Conservation (phyloP, 345 rosid species). For the Camelina laxa region DNA sequence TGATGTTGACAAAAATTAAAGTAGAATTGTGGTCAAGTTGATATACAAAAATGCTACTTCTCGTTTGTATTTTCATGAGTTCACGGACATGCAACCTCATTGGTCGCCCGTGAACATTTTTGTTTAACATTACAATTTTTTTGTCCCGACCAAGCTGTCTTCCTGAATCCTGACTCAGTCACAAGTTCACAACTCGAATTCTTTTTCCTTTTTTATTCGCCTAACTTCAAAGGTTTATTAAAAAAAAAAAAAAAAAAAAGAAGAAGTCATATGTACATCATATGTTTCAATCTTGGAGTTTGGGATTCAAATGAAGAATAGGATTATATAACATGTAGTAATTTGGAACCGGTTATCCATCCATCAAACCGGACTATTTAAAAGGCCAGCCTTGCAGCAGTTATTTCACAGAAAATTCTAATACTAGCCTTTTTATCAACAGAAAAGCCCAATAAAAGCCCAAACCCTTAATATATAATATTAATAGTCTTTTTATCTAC, state of each 20-base stretch:
- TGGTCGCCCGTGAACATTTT: constrained; percentile 42
- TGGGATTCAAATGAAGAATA: not conserved
- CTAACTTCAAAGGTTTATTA: not conserved
- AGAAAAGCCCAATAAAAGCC: constrained; percentile 40
- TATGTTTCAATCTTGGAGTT: not conserved
- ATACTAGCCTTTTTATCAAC: no score
- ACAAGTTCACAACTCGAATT: not conserved
- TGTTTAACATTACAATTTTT: constrained; percentile 6
- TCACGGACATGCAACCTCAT: constrained; percentile 41
- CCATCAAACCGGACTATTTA: not conserved
- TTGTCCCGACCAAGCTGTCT: constrained; percentile 36
- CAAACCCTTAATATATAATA: not conserved
- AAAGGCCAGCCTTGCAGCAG: constrained; percentile 1
- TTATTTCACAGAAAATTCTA: not conserved
- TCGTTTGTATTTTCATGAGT: constrained; percentile 32
- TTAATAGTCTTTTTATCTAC: not conserved
- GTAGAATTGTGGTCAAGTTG: constrained; percentile 18
- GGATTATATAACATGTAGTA: not conserved
- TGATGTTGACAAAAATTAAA: constrained; percentile 31
- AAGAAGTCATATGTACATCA: not conserved
- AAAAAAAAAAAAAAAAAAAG: not conserved
- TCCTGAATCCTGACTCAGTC: constrained; percentile 32
- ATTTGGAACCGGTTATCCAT: constrained; percentile 14
- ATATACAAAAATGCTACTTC: constrained; percentile 17
- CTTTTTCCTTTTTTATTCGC: not conserved